These are phyloP conservation scores for Amauroascus verrucosus DNA, from an alignment of 2,329 filamentous ascomycete species.

Conservation along the genomic window DNA sequence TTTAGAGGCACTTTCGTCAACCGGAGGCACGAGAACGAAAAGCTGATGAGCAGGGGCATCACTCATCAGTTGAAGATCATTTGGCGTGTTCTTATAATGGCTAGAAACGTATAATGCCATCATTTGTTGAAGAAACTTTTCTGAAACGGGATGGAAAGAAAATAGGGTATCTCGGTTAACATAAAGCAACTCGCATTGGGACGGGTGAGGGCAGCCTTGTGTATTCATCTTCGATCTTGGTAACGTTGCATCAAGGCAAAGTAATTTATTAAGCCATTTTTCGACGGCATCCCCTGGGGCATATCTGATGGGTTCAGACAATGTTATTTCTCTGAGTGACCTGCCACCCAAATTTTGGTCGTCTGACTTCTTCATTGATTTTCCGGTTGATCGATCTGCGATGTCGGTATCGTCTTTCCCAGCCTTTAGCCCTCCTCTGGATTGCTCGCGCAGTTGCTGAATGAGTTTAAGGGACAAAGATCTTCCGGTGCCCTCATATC, in stretches of 20 bases:
- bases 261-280: constrained; percentile 87
- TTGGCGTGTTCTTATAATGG: constrained; percentile 96
- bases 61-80: constrained; percentile 97
- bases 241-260: constrained; percentile 87
- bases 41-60: constrained; percentile 94
- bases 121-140: constrained; percentile 97
- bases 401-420: constrained; percentile 53
- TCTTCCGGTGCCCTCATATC: constrained; percentile 92
- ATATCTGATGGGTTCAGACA: constrained; percentile 91
- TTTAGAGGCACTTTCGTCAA: constrained; percentile 63
- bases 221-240: constrained; percentile 62
- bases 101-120: constrained; percentile 94
- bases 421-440: constrained; percentile 51
- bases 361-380: constrained; percentile 54
- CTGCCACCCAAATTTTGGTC: constrained; percentile 55
- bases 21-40: constrained; percentile 83
- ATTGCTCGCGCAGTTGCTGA: constrained; percentile 91
- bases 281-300: constrained; percentile 83
- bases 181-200: constrained; percentile 79
- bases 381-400: constrained; percentile 69
- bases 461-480: constrained; percentile 94
- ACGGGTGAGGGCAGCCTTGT: constrained; percentile 78
- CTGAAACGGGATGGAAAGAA: constrained; percentile 92
- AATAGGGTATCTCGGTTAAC: constrained; percentile 97
- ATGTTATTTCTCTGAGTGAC: constrained; percentile 79